Evolutionary conservation across 441 rosid species (phyloP).

Genomic region (Kokia cookei): DNA sequence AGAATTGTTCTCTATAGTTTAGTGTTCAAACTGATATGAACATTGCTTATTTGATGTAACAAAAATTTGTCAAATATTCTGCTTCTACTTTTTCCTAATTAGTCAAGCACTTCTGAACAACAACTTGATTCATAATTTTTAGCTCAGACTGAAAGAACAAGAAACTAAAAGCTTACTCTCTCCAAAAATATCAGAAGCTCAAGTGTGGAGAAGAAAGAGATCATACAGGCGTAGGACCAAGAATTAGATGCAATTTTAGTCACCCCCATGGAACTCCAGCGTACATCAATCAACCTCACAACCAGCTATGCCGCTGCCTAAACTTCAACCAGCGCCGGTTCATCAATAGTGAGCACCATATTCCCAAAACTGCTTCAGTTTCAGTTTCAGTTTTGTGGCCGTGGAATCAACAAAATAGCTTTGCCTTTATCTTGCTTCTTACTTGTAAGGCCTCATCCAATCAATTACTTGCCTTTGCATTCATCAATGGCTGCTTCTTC

Average conservation of each 20-base stretch:
- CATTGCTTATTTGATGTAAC: not conserved
- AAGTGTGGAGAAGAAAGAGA: conserved; percentile 17
- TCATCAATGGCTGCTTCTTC: no score
- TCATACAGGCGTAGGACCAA: conserved; percentile 8
- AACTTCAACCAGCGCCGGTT: not conserved
- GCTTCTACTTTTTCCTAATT: not conserved
- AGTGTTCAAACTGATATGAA: not conserved
- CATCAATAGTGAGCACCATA: not conserved
- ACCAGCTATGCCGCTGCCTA: not conserved
- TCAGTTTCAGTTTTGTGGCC: no score
- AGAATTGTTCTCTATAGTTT: not conserved
- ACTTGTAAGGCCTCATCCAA: no score
- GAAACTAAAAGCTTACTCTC: no score
- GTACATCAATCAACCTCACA: conserved; percentile 18
- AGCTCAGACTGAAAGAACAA: no score
- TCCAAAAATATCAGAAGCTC: conserved; percentile 8
- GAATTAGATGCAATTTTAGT: not conserved
- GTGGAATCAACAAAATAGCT: no score
- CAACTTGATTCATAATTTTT: no score
- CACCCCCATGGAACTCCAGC: conserved; percentile 12
- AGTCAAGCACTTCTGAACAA: no score
- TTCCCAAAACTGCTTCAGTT: no score
- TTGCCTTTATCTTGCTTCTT: no score
- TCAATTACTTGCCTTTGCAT: no score
- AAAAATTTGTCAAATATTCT: not conserved